A percentile compares a stretch with the other conserved stretches of the same genome.
These are phyloP conservation scores for Emmonsiellopsis sp. DNA, from an alignment of 2,329 filamentous ascomycete species.

Conservation along the genomic window DNA sequence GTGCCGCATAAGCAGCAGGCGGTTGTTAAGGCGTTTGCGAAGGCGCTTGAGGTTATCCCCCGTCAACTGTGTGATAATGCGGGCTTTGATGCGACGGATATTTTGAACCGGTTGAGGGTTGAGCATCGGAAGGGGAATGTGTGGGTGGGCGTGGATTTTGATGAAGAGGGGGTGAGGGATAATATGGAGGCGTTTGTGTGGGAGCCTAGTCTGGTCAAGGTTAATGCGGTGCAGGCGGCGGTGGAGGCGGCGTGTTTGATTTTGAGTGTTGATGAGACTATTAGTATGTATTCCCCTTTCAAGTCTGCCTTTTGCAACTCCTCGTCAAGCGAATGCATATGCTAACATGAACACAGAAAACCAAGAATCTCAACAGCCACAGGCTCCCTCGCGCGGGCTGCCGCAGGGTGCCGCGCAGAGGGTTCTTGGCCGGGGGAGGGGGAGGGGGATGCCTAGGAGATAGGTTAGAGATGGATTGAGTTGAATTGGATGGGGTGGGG, in stretches of 20 bases:
- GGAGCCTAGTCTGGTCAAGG: slow-evolving; percentile 93
- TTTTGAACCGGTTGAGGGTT: slow-evolving; percentile 89
- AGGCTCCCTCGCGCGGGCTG: slow-evolving; percentile 66
- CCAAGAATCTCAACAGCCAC: slow-evolving; percentile 79
- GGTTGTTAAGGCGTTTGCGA: slow-evolving; percentile 96
- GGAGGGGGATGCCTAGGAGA: slow-evolving; percentile 82
- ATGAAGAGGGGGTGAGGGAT: slow-evolving; percentile 81
- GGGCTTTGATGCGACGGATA: slow-evolving; percentile 95
- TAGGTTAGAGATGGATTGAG: slow-evolving; percentile 30
- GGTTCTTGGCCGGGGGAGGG: slow-evolving; percentile 73
- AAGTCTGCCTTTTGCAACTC: background rate
- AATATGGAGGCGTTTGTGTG: slow-evolving; percentile 96
- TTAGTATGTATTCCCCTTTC: slow-evolving; percentile 49
- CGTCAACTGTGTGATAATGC: slow-evolving; percentile 97
- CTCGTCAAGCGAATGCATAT: background rate
- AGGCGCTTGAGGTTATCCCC: slow-evolving; percentile 92
- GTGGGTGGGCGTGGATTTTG: slow-evolving; percentile 95
- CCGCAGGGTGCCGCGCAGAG: slow-evolving; percentile 80
- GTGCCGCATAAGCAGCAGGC: slow-evolving; percentile 92
- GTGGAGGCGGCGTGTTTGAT: slow-evolving; percentile 95
- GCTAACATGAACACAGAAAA: slow-evolving; percentile 48
- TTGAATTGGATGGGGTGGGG: background rate
- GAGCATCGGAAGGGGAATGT: slow-evolving; percentile 88
- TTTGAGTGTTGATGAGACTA: slow-evolving; percentile 93
- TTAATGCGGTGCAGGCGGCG: slow-evolving; percentile 93